Base-by-base conservation (phyloP, 371 early-diverging fungal genomes). In the Circinella minor region DNA sequence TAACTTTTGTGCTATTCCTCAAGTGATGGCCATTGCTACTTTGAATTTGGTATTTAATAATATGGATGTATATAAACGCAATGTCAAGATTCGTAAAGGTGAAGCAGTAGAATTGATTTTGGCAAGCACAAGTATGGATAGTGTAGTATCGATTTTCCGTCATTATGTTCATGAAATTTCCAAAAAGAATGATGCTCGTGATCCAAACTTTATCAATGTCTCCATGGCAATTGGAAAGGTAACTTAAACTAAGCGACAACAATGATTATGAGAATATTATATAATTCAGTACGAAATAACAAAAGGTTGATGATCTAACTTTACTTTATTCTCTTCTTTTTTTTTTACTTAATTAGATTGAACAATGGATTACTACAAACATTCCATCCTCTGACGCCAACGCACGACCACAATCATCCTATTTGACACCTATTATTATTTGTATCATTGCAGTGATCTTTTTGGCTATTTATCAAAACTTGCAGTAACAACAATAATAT, bases 11-110 rank as follows among this genome's bases (percentile, higher is more conserved):
- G 99, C 99, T 34, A 99, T 99, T 68, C 99, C 99, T 27, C 98
- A 98, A 85, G 93, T 95, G 36, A 98, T 98, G 99, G 99, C 99
- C 18, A 93, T 98, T 69, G 92, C 99, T n/a, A 94, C 98, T 1
- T 79, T 98, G 34, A 86, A 91, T 39, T 73, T 93, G 63, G 91
- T 96, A 49, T 96, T 93, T 75, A 94, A 95, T 84, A 96, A 96
- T 79, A 81, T 89, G 67, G 83, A 83, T 36, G 83, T 97, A 27
- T 95, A 92, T 72, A 84, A 88, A 3, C 83, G 82, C 46, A 93
- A 94, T 68, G 87, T 94, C 73, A 98, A 98, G 86, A 98, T 98
- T 73, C 94, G 98, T 68, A 96, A 97, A 76, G 97, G 97, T 8
- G 91, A 93, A 72, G 93, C 98, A 36, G 91, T 96, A 36, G 88